Evolutionary conservation across 2,329 filamentous ascomycete genomes (phyloP).

Genomic region (Talaromyces funiculosus): DNA sequence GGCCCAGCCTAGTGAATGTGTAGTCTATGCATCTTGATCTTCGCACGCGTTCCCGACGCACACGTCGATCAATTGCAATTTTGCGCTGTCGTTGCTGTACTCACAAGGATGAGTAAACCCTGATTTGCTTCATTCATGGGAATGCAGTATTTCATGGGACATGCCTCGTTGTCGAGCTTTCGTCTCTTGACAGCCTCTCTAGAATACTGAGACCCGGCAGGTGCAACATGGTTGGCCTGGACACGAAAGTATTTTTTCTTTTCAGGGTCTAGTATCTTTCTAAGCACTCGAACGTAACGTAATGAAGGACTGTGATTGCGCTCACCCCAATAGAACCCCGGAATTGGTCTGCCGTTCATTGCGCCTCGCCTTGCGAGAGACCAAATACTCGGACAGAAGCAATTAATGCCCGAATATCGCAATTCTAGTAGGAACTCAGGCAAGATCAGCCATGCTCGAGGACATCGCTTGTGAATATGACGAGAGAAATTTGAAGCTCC

Average conservation of each 20-base stretch:
- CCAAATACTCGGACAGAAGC: neutral
- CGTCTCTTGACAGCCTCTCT: conserved; percentile 55
- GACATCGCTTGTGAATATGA: neutral
- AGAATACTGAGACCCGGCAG: conserved; percentile 50
- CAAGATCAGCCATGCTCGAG: neutral
- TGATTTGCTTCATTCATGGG: neutral
- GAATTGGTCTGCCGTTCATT: conserved; percentile 14
- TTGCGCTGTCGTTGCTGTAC: conserved; percentile 26
- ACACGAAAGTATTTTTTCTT: conserved; percentile 66
- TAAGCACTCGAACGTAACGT: neutral
- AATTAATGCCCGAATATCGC: neutral
- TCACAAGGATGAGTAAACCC: neutral
- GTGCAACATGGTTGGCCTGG: conserved; percentile 49
- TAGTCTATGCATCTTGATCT: conserved; percentile 25
- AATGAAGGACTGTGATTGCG: neutral
- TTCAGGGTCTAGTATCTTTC: conserved; percentile 33
- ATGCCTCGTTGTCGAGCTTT: conserved; percentile 41
- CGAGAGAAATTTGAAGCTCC: neutral
- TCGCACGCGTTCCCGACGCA: conserved; percentile 30
- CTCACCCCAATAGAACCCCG: conserved; percentile 17
- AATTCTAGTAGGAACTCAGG: no score
- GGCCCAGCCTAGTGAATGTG: conserved; percentile 24
- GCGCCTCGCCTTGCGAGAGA: neutral
- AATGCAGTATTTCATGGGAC: neutral
- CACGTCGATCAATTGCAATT: conserved; percentile 22